Percentiles rank a stretch among this genome's conserved stretches.
Evolutionary conservation across 1,284 basidiomycete genomes (phyloP).

Genomic region (Earliella scabrosa): DNA sequence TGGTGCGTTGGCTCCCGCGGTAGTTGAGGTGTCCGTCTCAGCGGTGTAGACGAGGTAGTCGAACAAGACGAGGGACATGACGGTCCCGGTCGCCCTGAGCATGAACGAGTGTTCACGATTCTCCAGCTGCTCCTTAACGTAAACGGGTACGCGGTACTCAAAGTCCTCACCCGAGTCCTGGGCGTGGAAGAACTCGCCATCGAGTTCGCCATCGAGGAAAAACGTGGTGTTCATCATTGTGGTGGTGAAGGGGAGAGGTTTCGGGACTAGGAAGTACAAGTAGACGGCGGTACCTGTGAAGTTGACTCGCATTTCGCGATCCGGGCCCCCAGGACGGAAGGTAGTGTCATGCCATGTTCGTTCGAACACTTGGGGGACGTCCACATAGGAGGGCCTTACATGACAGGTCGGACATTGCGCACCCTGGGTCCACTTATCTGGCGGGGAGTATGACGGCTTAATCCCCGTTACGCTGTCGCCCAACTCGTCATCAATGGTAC

Average conservation of each 20-base stretch:
- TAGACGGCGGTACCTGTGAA: constrained; percentile 10
- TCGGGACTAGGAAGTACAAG: constrained; percentile 12
- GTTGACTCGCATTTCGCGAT: background rate
- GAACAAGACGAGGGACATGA: constrained; percentile 20
- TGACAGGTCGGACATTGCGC: constrained; percentile 18
- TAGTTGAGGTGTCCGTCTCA: background rate
- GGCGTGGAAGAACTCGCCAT: background rate
- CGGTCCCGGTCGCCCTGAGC: constrained; percentile 1
- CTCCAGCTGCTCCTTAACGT: constrained; percentile 19
- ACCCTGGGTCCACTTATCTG: constrained; percentile 21
- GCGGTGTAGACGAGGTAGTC: constrained; percentile 25
- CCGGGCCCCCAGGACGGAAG: background rate
- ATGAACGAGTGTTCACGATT: constrained; percentile 19
- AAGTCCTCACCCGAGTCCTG: background rate
- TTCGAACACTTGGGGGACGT: background rate
- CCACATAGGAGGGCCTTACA: background rate
- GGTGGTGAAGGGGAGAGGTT: background rate
- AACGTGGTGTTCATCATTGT: constrained; percentile 5
- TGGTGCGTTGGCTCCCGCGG: background rate
- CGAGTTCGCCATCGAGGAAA: constrained; percentile 2
- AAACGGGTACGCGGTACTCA: constrained; percentile 36
- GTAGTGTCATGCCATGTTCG: constrained; percentile 8
- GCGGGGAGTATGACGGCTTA: constrained; percentile 18
- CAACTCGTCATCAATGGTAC: constrained; percentile 21
- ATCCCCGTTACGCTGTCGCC: constrained; percentile 20